Evolutionary conservation across 2,329 filamentous ascomycete species (phyloP).

Genomic region (Phialophora chinensis): DNA sequence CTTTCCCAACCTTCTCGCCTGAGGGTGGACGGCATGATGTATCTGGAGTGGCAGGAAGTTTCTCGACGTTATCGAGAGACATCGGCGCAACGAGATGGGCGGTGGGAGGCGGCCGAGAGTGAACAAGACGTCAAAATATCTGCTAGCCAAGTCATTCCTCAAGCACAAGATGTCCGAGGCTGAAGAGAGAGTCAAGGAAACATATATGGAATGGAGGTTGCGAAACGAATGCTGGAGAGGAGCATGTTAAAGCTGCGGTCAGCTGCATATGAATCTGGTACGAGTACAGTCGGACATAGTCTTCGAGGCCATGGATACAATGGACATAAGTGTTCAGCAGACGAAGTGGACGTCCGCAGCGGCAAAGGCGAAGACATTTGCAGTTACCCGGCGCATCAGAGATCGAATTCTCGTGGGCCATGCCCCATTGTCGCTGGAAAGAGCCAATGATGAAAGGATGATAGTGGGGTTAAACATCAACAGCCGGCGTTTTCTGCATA

Average conservation of each 20-base stretch:
- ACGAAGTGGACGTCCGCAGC: slow-evolving; percentile 6
- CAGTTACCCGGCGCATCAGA: slow-evolving; percentile 16
- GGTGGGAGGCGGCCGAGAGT: neutral
- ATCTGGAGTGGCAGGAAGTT: slow-evolving; percentile 16
- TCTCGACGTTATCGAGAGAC: slow-evolving; percentile 26
- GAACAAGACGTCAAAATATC: slow-evolving; percentile 11
- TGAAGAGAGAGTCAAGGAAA: neutral
- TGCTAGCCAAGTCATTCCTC: slow-evolving; percentile 29
- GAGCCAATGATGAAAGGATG: slow-evolving; percentile 22
- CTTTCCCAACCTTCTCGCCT: slow-evolving; percentile 10
- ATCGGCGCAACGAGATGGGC: slow-evolving; percentile 9
- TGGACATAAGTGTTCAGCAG: slow-evolving; percentile 12
- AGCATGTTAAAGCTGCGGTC: slow-evolving; percentile 20
- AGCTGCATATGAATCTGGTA: slow-evolving; percentile 18
- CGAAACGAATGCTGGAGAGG: slow-evolving; percentile 1
- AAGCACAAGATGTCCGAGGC: slow-evolving; percentile 1
- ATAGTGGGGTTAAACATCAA: slow-evolving; percentile 22
- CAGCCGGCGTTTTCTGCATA: slow-evolving; percentile 7
- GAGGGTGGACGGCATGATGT: slow-evolving; percentile 12
- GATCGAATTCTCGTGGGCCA: slow-evolving; percentile 10
- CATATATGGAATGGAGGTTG: slow-evolving; percentile 9
- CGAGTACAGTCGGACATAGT: neutral
- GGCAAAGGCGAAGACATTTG: slow-evolving; percentile 17
- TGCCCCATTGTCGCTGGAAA: neutral
- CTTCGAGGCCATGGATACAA: slow-evolving; percentile 3